phyloP scores from a whole-genome alignment of 441 rosid genomes.

The Arabidopsis lyrata region DNA sequence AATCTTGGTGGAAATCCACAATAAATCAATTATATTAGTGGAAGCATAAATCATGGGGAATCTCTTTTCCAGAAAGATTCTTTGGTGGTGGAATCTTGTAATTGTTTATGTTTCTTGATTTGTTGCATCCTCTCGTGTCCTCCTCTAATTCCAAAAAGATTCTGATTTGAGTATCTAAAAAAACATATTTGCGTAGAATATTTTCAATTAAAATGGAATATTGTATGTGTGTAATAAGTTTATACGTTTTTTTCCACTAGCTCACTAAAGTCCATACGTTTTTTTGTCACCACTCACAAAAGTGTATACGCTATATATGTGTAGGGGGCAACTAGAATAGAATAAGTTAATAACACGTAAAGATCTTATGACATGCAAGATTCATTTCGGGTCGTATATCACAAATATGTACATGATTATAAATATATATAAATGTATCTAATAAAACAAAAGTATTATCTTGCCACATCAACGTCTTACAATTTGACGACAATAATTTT shows the following conservation, averaged over 20 bases:
- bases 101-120: conserved; percentile 33
- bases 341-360: conserved; percentile 39
- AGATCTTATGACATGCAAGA: conserved; percentile 43
- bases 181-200: conserved; percentile 15
- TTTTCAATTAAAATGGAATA: conserved; percentile 34
- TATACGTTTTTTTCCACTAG: conserved; percentile 34
- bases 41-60: conserved; percentile 44
- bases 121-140: conserved; percentile 38
- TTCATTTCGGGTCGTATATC: conserved; percentile 32
- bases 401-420: not conserved
- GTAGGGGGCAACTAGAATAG: conserved; percentile 7
- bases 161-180: conserved; percentile 6
- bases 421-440: not conserved
- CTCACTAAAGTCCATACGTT: conserved; percentile 37
- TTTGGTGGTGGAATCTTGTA: conserved; percentile 37
- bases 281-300: conserved; percentile 19
- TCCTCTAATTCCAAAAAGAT: conserved; percentile 32
- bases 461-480: not conserved
- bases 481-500: not conserved
- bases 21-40: conserved; percentile 37
- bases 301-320: conserved; percentile 31
- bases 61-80: conserved; percentile 40
- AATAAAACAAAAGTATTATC: not conserved
- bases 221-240: conserved; percentile 26
- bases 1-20: conserved; percentile 44